Evolutionary conservation across 805 yeast species (phyloP), one percentile per base, ranked within the genome.

Genomic region (Hanseniaspora guilliermondii): DNA sequence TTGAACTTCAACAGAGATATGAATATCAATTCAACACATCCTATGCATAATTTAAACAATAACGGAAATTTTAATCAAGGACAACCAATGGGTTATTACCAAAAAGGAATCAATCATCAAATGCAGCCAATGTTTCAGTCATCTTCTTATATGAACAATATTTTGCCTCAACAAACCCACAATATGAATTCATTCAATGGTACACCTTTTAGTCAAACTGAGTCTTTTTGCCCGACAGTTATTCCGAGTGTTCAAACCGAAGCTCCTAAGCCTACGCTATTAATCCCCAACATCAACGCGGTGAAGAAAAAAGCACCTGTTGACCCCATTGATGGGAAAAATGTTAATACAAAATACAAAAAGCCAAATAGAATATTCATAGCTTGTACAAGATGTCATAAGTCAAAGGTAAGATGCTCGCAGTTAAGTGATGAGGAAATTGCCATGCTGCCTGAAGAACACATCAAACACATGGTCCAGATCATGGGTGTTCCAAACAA

Each of bases 401-500:
- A 85, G 0, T 73, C 87, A 49, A 88, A 88, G 63, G 96, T 88
- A 35, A 80, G 83, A 60, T 88, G 97, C 67, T 79, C 83, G 7
- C 93, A 95, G 0, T 72, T 82, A 62, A 69, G 70, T 0, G 47
- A 53, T 24, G 44, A 40, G 11, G 56, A 53, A 41, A 47, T 53
- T 6, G 47, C 47, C 14, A 25, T 11, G 16, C 16, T 53, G 25
- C 47, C 48, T 17, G 48, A 53, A 12, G 52, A 41, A 22, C 47
- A 41, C 17, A 41, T 53, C 14, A 38, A 53, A 6, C 46, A 53
- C 22, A 45, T 46, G 55, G 55, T 45, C 16, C 55, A 45, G 25
- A 19, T 53, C 22, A 39, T 53, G 27, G 65, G 72, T 40, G 22
- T 24, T 16, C 47, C 53, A 25, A 49, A 49, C 14, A 42, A 33